A percentile compares a stretch with the other conserved stretches of the same genome.
phyloP scores from a whole-genome alignment of 345 rosid genomes.

The Lepidium sativum region DNA sequence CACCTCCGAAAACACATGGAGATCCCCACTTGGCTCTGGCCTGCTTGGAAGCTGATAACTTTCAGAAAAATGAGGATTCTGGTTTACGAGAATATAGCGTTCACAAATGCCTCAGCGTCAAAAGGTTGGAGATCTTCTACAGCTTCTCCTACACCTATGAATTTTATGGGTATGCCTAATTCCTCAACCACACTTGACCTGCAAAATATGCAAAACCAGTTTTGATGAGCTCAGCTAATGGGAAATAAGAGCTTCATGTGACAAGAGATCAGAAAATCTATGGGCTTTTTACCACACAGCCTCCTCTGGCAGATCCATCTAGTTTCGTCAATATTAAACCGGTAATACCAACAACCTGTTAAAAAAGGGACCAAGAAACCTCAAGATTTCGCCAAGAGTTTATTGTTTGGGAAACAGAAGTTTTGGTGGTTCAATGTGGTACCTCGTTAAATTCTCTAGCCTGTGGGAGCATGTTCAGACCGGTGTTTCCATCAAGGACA shows the following conservation, averaged over 20 bases:
- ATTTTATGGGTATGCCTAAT: constrained; percentile 88
- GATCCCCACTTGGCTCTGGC: background rate
- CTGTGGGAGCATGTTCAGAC: constrained; percentile 97
- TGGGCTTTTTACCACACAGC: constrained; percentile 63
- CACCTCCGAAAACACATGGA: background rate
- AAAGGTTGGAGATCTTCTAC: constrained; percentile 93
- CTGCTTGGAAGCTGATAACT: background rate
- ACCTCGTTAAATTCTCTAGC: constrained; percentile 99
- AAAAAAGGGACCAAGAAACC: background rate
- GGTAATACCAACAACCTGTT: constrained; percentile 81
- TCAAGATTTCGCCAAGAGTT: background rate
- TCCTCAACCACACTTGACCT: constrained; percentile 97
- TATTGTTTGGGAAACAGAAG: background rate
- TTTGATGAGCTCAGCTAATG: background rate
- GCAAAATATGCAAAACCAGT: constrained; percentile 10
- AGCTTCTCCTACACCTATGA: constrained; percentile 92
- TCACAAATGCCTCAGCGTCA: constrained; percentile 74
- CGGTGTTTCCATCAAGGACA: constrained; percentile 95
- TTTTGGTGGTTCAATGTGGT: constrained; percentile 11
- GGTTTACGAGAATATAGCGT: constrained; percentile 72
- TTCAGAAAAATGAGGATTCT: background rate
- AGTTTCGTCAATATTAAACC: constrained; percentile 92
- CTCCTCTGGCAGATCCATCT: constrained; percentile 96
- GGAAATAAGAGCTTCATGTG: background rate
- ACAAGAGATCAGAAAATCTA: background rate